A percentile compares a stretch with the other conserved stretches of the same genome.
phyloP scores from a whole-genome alignment of 306 rosid genomes.

The Chamaecrista fasciculata region DNA sequence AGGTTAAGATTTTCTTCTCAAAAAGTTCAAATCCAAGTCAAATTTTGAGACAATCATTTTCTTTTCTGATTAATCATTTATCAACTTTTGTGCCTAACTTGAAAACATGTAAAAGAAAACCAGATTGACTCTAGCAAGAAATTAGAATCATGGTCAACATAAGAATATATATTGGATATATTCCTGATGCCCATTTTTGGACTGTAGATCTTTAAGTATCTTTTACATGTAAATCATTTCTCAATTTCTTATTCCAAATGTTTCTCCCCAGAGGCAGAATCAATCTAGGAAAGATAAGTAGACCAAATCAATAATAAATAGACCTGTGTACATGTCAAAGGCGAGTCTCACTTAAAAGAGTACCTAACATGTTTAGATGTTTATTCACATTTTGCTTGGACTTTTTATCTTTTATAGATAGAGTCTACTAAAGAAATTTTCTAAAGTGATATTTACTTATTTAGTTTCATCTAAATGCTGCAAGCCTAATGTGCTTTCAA shows the following conservation, averaged over 20 bases:
- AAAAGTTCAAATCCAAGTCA: background rate
- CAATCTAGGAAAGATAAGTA: background rate
- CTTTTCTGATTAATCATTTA: background rate
- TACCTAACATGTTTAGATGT: background rate
- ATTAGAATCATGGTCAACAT: background rate
- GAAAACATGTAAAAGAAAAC: background rate
- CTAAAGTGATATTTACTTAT: background rate
- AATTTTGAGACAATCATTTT: background rate
- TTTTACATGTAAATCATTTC: background rate
- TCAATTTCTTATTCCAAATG: background rate
- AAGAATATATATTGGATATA: background rate
- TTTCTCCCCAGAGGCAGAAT: background rate
- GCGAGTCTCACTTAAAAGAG: background rate
- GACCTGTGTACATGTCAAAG: background rate
- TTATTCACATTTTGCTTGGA: background rate
- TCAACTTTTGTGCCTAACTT: background rate
- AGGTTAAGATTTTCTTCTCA: background rate
- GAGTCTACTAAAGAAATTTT: background rate
- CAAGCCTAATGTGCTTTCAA: background rate
- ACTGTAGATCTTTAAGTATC: background rate
- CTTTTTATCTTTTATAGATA: background rate
- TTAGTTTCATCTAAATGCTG: background rate
- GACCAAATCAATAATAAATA: background rate
- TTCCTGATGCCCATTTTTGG: background rate
- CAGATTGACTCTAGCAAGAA: background rate